Evolutionary conservation across 495 filamentous ascomycete genomes (phyloP).

Genomic region (Xylaria nigripes): DNA sequence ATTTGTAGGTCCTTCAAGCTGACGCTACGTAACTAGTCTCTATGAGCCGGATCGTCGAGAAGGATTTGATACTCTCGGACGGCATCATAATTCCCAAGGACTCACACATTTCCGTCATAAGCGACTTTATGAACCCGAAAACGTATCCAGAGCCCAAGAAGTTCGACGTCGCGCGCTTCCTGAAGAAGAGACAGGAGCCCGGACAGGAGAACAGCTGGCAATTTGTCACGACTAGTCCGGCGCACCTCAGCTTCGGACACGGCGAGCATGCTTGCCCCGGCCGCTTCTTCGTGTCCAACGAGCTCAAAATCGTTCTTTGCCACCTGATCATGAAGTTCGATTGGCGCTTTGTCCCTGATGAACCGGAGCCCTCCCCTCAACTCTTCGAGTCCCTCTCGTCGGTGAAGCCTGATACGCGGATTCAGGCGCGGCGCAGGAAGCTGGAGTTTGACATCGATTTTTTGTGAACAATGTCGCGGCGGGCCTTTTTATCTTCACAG

Average conservation of each 20-base stretch:
- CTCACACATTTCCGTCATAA: conserved; percentile 31
- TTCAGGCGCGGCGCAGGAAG: conserved; percentile 24
- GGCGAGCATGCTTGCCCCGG: conserved; percentile 47
- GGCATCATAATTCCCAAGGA: conserved; percentile 42
- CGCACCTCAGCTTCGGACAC: conserved; percentile 40
- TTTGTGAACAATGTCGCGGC: not conserved
- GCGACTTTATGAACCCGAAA: conserved; percentile 30
- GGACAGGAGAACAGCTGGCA: conserved; percentile 41
- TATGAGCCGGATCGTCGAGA: conserved; percentile 35
- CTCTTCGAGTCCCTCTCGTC: conserved; percentile 13
- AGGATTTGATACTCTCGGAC: conserved; percentile 38
- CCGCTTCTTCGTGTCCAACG: conserved; percentile 41
- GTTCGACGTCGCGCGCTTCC: conserved; percentile 42
- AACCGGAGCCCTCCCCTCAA: conserved; percentile 21
- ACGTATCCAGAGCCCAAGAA: conserved; percentile 36
- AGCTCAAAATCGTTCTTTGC: conserved; percentile 41
- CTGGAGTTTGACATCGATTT: conserved; percentile 22
- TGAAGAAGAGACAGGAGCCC: conserved; percentile 34
- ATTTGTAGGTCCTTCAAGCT: conserved; percentile 3
- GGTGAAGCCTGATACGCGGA: conserved; percentile 16
- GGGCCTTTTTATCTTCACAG: too few species aligned
- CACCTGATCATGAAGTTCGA: conserved; percentile 42
- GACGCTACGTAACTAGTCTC: conserved; percentile 24
- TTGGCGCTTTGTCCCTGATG: conserved; percentile 28
- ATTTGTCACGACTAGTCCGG: conserved; percentile 38